Conservation (phyloP, 1,284 basidiomycete genomes). For the Ganoderma resinaceum region DNA sequence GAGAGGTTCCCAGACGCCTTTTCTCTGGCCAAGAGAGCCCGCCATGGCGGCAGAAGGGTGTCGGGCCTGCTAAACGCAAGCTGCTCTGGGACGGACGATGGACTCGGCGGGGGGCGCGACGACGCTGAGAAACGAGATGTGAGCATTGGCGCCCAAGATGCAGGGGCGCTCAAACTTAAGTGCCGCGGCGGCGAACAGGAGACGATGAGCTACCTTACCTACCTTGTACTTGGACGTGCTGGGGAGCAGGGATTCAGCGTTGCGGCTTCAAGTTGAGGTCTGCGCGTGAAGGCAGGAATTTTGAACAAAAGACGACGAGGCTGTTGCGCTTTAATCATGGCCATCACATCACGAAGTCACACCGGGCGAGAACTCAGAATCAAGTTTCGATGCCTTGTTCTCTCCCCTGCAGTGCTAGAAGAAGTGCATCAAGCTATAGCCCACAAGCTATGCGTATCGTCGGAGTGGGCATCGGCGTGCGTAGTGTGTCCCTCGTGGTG, state of each 20-base stretch:
- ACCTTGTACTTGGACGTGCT: neutral
- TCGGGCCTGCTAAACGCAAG: conserved; percentile 12
- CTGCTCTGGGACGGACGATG: conserved; percentile 7
- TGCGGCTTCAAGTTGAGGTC: neutral
- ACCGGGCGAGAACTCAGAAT: conserved; percentile 7
- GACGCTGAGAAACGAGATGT: conserved; percentile 6
- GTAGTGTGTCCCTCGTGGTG: neutral
- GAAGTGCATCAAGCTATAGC: neutral
- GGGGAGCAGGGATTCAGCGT: neutral
- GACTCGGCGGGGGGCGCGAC: conserved; percentile 6
- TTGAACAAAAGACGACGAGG: neutral
- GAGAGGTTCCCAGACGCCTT: conserved; percentile 79
- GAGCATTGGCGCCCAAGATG: conserved; percentile 7
- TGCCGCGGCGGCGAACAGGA: neutral
- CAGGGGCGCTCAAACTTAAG: neutral
- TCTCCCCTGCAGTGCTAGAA: conserved; percentile 1
- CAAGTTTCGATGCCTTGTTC: conserved; percentile 9
- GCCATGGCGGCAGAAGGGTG: conserved; percentile 27
- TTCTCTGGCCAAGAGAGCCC: conserved; percentile 32
- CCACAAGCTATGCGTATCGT: neutral
- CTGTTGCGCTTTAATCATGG: conserved; percentile 14
- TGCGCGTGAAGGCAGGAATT: conserved; percentile 5
- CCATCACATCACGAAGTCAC: conserved; percentile 23
- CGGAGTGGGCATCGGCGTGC: neutral
- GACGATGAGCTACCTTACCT: neutral